Conservation (phyloP, 345 rosid species). For the Acer campestre region DNA sequence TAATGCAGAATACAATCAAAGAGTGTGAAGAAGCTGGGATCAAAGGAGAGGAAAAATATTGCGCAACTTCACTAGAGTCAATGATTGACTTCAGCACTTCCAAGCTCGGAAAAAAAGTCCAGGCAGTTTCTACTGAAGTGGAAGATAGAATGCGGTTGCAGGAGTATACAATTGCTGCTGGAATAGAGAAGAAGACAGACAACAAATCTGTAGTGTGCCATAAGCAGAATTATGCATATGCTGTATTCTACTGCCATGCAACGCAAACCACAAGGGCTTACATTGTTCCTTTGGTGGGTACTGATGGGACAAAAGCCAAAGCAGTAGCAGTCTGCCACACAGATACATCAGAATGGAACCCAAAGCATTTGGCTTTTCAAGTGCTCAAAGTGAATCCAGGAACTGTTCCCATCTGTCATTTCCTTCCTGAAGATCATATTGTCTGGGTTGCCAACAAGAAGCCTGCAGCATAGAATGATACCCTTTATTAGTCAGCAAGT, state of each 20-base stretch:
- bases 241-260: constrained; percentile 83
- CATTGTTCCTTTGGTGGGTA: constrained; percentile 60
- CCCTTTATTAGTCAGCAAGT: constrained; percentile 17
- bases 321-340: constrained; percentile 88
- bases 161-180: constrained; percentile 44
- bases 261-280: constrained; percentile 53
- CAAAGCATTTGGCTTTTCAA: constrained; percentile 78
- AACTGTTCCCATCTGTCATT: constrained; percentile 68
- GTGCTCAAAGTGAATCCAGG: constrained; percentile 79
- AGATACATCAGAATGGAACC: constrained; percentile 84
- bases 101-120: constrained; percentile 58
- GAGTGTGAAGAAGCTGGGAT: constrained; percentile 70
- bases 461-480: constrained; percentile 9
- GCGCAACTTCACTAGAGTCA: constrained; percentile 82
- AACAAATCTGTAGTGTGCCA: constrained; percentile 71
- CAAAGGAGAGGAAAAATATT: constrained; percentile 73
- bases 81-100: constrained; percentile 78
- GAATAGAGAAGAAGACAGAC: constrained; percentile 42
- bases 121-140: constrained; percentile 70
- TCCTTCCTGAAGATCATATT: constrained; percentile 77
- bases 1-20: constrained; percentile 59
- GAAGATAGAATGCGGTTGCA: constrained; percentile 39
- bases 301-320: constrained; percentile 57
- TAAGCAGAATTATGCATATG: constrained; percentile 75
- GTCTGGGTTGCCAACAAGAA: constrained; percentile 61